phyloP scores from a whole-genome alignment of 768 basidiomycete genomes.

The Gloeostereum incarnatum region DNA sequence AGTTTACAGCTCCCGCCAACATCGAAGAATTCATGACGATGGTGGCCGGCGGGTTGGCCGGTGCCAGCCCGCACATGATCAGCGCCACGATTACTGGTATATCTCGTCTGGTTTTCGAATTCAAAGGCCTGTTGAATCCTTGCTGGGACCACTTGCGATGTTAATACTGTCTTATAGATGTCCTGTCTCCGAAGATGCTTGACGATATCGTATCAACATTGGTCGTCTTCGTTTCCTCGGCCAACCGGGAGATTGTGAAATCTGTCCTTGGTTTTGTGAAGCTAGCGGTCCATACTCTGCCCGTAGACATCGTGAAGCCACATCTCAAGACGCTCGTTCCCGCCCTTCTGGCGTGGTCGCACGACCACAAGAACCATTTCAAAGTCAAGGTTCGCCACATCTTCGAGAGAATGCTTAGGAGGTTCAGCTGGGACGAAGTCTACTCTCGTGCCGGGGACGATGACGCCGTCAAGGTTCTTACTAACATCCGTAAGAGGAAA shows the following conservation, averaged over 20 bases:
- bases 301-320: constrained; percentile 61
- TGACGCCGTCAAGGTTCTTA: constrained; percentile 79
- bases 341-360: constrained; percentile 83
- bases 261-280: constrained; percentile 94
- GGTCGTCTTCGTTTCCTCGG: constrained; percentile 84
- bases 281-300: constrained; percentile 81
- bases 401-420: constrained; percentile 89
- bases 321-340: constrained; percentile 76
- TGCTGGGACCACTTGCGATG: background rate
- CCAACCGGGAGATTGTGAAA: constrained; percentile 97
- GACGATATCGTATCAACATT: constrained; percentile 81
- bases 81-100: constrained; percentile 94
- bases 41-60: constrained; percentile 91
- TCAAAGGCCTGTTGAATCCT: constrained; percentile 55
- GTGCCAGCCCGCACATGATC: constrained; percentile 95
- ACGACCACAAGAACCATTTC: constrained; percentile 99
- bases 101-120: constrained; percentile 91
- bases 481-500: constrained; percentile 94
- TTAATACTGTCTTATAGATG: constrained; percentile 31
- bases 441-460: constrained; percentile 66
- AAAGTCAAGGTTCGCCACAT: constrained; percentile 95
- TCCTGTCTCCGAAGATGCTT: constrained; percentile 62
- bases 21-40: constrained; percentile 94
- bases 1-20: constrained; percentile 45
- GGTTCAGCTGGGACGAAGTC: constrained; percentile 84